Conservation (phyloP, 1,284 basidiomycete genomes). For the Cryptococcus jaspeensis region DNA sequence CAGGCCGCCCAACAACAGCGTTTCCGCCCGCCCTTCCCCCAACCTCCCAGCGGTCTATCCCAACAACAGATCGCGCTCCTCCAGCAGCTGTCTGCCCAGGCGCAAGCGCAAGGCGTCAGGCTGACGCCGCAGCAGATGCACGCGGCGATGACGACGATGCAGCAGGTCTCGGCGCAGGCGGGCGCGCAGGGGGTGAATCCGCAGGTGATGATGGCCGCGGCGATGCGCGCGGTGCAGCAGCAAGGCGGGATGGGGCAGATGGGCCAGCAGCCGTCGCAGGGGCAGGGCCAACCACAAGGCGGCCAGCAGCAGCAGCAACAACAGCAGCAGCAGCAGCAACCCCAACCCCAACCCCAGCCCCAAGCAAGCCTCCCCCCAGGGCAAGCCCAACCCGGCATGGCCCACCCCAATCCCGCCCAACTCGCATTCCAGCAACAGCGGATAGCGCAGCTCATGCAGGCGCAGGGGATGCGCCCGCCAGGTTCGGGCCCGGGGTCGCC, state of each 20-base stretch:
- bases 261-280: conserved; percentile 1
- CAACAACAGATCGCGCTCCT: conserved; percentile 23
- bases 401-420: conserved; percentile 18
- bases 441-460: conserved; percentile 17
- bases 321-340: conserved; percentile 23
- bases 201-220: conserved; percentile 15
- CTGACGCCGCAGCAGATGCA: conserved; percentile 34
- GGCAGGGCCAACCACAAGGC: conserved; percentile 24
- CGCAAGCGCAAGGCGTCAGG: conserved; percentile 5
- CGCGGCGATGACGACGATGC: conserved; percentile 30
- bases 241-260: conserved; percentile 19
- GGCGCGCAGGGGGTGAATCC: conserved; percentile 16
- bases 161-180: conserved; percentile 4
- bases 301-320: conserved; percentile 25
- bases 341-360: conserved; percentile 24
- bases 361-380: conserved; percentile 32
- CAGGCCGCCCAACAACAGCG: conserved; percentile 17
- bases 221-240: conserved; percentile 18
- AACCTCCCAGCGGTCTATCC: conserved; percentile 9
- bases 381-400: conserved; percentile 11
- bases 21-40: conserved; percentile 9
- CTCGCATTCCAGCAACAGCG: conserved; percentile 20
- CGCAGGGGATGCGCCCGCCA: conserved; percentile 12
- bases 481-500: conserved; percentile 26
- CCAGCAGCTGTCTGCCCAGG: conserved; percentile 17